Conservation (phyloP, 345 rosid species). For the Linum lewisii region DNA sequence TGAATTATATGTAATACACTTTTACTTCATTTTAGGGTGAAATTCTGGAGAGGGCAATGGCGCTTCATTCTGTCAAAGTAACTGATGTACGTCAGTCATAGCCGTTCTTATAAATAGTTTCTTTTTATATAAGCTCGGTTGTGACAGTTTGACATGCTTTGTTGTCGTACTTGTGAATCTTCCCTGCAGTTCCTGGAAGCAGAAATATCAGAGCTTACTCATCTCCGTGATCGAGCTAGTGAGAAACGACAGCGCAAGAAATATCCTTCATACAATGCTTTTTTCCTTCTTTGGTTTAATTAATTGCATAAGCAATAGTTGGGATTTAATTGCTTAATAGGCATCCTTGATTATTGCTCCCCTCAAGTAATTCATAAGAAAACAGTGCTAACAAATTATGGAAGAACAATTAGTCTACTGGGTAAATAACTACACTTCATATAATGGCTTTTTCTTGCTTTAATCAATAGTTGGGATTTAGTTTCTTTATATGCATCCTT, state of each 20-base stretch:
- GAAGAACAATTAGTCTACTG: no score
- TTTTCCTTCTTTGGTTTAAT: not conserved
- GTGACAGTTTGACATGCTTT: not conserved
- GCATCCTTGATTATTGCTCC: not conserved
- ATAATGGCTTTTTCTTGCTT: no score
- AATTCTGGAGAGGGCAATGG: slow-evolving; percentile 55
- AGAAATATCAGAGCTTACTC: slow-evolving; percentile 50
- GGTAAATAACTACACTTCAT: no score
- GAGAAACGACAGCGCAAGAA: slow-evolving; percentile 66
- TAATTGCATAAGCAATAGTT: not conserved
- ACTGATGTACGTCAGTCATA: slow-evolving; percentile 42
- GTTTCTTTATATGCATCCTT: no score
- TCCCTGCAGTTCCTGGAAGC: slow-evolving; percentile 53
- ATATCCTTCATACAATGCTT: slow-evolving; percentile 54
- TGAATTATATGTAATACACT: not conserved
- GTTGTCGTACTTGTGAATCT: slow-evolving; percentile 9
- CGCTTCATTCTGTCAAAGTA: slow-evolving; percentile 52
- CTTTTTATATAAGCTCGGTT: not conserved
- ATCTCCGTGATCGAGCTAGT: slow-evolving; percentile 83
- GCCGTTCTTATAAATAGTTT: no score
- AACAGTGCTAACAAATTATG: no score
- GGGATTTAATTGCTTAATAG: not conserved
- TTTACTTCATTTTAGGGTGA: slow-evolving; percentile 47
- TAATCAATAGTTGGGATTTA: no score
- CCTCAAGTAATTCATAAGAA: not conserved